Evolutionary conservation across 257 asterid species (phyloP).

Genomic region (Cynanchum wilfordii): DNA sequence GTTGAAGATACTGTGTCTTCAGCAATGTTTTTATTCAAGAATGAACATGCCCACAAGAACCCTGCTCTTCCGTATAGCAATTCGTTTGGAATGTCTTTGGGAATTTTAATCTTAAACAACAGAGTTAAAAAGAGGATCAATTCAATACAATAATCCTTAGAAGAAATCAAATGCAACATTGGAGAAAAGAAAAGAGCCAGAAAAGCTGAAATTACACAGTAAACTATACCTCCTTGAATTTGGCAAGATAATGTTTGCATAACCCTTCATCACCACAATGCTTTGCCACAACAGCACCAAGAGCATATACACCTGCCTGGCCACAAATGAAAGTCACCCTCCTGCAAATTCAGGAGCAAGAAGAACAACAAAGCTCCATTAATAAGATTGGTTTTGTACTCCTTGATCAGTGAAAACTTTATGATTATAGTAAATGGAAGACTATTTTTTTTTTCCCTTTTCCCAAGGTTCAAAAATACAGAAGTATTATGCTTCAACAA

Average conservation of each 20-base stretch:
- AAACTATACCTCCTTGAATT: slow-evolving; percentile 47
- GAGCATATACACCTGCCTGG: slow-evolving; percentile 66
- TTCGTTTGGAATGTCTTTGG: slow-evolving; percentile 60
- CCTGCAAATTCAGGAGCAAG: slow-evolving; percentile 29
- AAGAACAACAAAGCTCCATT: background rate
- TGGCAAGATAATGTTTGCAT: slow-evolving; percentile 40
- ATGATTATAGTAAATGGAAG: background rate
- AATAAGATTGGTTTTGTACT: background rate
- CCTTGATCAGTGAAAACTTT: background rate
- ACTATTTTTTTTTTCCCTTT: background rate
- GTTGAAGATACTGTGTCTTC: slow-evolving; percentile 43
- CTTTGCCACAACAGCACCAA: slow-evolving; percentile 76
- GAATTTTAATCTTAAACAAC: slow-evolving; percentile 45
- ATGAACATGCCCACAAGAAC: slow-evolving; percentile 73
- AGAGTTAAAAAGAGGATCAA: background rate
- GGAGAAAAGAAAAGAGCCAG: background rate
- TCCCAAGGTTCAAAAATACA: background rate
- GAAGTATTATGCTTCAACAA: background rate
- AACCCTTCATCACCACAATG: slow-evolving; percentile 46
- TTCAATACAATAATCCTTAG: background rate
- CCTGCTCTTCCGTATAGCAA: slow-evolving; percentile 74
- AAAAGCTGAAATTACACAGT: background rate
- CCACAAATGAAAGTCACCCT: slow-evolving; percentile 72
- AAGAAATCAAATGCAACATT: background rate
- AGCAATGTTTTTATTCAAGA: slow-evolving; percentile 60